A percentile compares a stretch with the other conserved stretches of the same genome.
Evolutionary conservation across 169 alveolate genomes (phyloP).

Genomic region (Plasmodium cynomolgi): DNA sequence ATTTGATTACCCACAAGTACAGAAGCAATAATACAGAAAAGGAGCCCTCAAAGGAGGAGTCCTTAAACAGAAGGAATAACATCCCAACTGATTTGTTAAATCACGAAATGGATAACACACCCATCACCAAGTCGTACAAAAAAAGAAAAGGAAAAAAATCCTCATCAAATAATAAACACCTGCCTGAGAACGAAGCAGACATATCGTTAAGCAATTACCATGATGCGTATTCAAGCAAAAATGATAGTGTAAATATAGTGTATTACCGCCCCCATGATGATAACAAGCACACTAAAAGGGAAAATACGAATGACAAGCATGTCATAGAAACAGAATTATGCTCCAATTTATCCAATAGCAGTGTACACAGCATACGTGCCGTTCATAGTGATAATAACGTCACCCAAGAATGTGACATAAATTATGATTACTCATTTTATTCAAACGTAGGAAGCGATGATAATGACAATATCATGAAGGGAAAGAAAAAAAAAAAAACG

Average conservation of each 20-base stretch:
- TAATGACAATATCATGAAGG: not conserved
- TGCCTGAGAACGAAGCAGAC: not conserved
- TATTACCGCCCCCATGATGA: not conserved
- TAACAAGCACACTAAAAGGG: not conserved
- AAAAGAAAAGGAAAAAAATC: not conserved
- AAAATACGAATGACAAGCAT: not conserved
- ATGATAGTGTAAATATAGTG: not conserved
- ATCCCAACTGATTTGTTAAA: not conserved
- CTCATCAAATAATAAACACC: not conserved
- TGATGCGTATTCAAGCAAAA: not conserved
- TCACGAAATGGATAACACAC: not conserved
- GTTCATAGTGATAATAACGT: not conserved
- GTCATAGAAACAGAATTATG: not conserved
- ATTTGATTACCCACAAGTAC: slow-evolving; percentile 51
- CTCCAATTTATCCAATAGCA: not conserved
- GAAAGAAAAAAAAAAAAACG: slow-evolving; percentile 11
- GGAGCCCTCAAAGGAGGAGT: not conserved
- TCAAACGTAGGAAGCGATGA: not conserved
- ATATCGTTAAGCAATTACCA: not conserved
- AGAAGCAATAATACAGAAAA: not conserved
- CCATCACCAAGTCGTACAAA: not conserved
- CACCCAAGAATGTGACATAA: not conserved
- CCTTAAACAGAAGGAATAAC: not conserved
- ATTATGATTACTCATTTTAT: not conserved
- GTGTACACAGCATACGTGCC: not conserved